These are phyloP conservation scores for Penicillium occitanis DNA, from an alignment of 2,329 filamentous ascomycete genomes.

Conservation along the genomic window DNA sequence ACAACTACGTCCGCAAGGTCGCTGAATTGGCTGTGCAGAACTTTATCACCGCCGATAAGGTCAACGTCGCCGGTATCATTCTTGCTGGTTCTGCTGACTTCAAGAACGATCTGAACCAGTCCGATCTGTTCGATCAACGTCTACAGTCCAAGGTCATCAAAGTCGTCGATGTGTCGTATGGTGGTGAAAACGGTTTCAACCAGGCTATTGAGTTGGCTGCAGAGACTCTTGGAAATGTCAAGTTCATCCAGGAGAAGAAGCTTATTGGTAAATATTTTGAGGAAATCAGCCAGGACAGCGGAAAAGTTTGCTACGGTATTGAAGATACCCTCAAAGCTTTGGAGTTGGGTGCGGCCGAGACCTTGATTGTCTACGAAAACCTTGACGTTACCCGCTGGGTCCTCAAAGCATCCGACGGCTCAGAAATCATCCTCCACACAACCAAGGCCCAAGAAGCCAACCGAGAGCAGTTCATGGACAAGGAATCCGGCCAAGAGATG, in stretches of 20 bases:
- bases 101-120: conserved; percentile 98
- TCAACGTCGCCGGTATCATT: conserved; percentile 94
- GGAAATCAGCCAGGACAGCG: conserved; percentile 96
- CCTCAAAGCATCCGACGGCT: conserved; percentile 74
- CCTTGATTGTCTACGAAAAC: conserved; percentile 94
- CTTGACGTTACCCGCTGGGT: conserved; percentile 90
- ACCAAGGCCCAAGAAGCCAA: conserved; percentile 81
- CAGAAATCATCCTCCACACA: conserved; percentile 76
- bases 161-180: conserved; percentile 97
- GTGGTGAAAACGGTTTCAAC: conserved; percentile 99
- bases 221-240: conserved; percentile 97
- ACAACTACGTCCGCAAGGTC: conserved; percentile 99
- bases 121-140: conserved; percentile 93
- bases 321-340: conserved; percentile 96
- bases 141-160: conserved; percentile 96
- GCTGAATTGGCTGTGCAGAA: conserved; percentile 97
- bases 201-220: conserved; percentile 95
- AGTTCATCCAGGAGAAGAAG: conserved; percentile 99
- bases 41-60: conserved; percentile 97
- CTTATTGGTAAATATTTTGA: conserved; percentile 99
- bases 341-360: conserved; percentile 93
- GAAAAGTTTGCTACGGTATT: conserved; percentile 95
- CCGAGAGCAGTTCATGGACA: conserved; percentile 88
- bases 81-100: conserved; percentile 97
- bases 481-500: conserved; percentile 95